A percentile compares a stretch with the other conserved stretches of the same genome.
Conservation (phyloP, 164 flowering plant genomes). For the Euptelea pleiosperma region DNA sequence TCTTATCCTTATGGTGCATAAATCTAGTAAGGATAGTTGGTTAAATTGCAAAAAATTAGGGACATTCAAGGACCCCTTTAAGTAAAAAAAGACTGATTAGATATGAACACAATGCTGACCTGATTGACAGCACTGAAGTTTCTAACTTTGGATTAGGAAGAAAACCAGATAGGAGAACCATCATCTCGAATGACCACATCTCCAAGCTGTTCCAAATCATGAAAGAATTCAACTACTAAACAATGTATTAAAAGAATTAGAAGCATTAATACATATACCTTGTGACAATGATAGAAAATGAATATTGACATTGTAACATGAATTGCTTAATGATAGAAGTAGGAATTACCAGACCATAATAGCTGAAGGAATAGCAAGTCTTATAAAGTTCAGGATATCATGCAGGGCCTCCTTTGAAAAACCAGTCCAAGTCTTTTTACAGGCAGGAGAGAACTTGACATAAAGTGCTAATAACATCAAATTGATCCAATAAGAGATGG, state of each 20-base stretch:
- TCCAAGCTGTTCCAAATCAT: constrained; percentile 53
- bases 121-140: constrained; percentile 70
- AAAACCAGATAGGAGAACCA: constrained; percentile 70
- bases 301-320: too few species aligned
- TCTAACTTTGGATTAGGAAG: constrained; percentile 73
- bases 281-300: too few species aligned
- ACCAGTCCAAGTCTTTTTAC: constrained; percentile 30
- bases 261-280: too few species aligned
- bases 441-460: constrained; percentile 22
- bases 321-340: neutral
- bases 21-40: too few species aligned
- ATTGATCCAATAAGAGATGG: constrained; percentile 31
- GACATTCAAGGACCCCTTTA: too few species aligned
- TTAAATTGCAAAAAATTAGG: too few species aligned
- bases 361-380: constrained; percentile 32
- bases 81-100: neutral
- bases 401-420: constrained; percentile 26
- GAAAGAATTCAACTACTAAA: neutral
- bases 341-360: constrained; percentile 32
- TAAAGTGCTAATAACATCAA: constrained; percentile 20
- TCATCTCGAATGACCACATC: constrained; percentile 72
- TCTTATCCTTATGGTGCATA: too few species aligned
- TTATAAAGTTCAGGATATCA: constrained; percentile 21
- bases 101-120: constrained; percentile 29
- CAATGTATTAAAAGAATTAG: too few species aligned